These are phyloP conservation scores for Austropuccinia psidii DNA, from an alignment of 1,284 basidiomycete species.

Conservation along the genomic window DNA sequence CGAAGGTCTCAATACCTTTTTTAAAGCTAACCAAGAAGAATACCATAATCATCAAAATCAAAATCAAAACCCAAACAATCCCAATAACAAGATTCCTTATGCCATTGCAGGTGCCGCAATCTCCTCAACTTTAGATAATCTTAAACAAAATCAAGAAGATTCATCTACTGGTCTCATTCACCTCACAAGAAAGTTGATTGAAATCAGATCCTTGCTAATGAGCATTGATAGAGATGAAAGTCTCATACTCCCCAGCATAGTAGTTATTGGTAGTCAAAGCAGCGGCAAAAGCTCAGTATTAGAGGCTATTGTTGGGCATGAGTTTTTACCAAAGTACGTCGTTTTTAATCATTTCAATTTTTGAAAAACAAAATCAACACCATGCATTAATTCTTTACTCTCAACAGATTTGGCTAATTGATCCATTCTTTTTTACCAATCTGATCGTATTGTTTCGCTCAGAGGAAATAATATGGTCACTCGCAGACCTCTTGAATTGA, in stretches of 20 bases:
- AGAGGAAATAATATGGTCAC: conserved; percentile 99
- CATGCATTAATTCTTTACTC: background rate
- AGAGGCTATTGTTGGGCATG: conserved; percentile 94
- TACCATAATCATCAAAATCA: background rate
- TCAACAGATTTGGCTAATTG: conserved; percentile 20
- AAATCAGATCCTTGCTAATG: conserved; percentile 85
- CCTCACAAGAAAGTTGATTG: conserved; percentile 89
- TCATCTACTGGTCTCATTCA: conserved; percentile 61
- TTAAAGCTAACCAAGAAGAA: conserved; percentile 5
- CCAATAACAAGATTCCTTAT: background rate
- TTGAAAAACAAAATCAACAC: background rate
- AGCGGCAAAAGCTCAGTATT: conserved; percentile 96
- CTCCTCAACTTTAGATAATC: background rate
- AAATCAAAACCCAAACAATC: background rate
- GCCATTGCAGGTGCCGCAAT: conserved; percentile 9
- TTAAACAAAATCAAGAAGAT: background rate
- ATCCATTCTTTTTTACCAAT: background rate
- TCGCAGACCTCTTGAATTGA: conserved; percentile 92
- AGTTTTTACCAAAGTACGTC: conserved; percentile 89
- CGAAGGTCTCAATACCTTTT: background rate
- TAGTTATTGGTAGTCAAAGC: conserved; percentile 96
- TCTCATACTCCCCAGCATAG: conserved; percentile 89
- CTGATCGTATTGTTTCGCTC: conserved; percentile 2
- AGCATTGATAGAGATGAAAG: conserved; percentile 91
- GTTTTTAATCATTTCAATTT: background rate